Conservation (phyloP, 202 grass and related monocot species). For the Hordeum pubiflorum region DNA sequence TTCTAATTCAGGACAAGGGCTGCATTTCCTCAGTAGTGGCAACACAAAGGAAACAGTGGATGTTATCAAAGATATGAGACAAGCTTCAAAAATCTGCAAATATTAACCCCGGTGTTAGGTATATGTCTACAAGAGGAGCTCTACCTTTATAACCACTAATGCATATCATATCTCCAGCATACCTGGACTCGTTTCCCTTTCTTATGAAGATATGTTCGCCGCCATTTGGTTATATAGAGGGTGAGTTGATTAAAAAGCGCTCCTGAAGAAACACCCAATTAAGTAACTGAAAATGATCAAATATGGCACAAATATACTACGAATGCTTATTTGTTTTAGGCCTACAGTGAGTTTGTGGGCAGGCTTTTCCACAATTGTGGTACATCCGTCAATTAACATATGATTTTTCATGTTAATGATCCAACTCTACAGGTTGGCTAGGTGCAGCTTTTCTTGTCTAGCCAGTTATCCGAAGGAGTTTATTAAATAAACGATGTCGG, state of each 20-base stretch:
- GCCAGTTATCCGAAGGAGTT: not conserved
- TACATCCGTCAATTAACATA: not conserved
- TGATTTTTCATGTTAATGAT: conserved; percentile 19
- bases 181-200: conserved; percentile 91
- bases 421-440: not conserved
- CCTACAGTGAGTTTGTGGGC: not conserved
- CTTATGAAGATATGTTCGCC: conserved; percentile 79
- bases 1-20: conserved; percentile 72
- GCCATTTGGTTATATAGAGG: conserved; percentile 91
- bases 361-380: conserved; percentile 1
- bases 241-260: conserved; percentile 99
- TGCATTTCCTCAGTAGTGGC: conserved; percentile 87
- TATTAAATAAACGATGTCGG: not conserved
- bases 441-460: not conserved
- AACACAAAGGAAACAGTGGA: conserved; percentile 86
- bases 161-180: conserved; percentile 18
- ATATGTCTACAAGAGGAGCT: not conserved
- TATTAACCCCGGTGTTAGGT: conserved; percentile 24
- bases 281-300: conserved; percentile 19
- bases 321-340: not conserved
- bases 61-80: conserved; percentile 89
- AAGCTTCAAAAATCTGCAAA: conserved; percentile 87
- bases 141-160: not conserved
- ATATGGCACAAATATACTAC: not conserved
- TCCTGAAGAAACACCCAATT: conserved; percentile 44